Evolutionary conservation across 1,284 basidiomycete species (phyloP).

Genomic region (Marasmius fiardii): DNA sequence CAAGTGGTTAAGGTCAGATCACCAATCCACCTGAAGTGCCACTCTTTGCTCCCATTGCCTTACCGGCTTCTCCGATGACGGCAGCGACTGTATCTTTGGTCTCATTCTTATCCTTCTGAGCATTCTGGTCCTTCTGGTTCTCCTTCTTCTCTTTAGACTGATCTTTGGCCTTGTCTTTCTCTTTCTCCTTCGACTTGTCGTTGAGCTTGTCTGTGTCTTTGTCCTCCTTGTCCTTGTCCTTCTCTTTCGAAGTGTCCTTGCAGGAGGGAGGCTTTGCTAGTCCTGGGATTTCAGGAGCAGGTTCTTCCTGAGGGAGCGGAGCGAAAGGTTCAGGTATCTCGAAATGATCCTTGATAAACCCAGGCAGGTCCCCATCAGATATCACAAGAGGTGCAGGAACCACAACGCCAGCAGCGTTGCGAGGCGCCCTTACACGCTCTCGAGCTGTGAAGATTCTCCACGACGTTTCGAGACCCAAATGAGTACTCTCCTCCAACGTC

Average conservation of each 20-base stretch:
- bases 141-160: neutral
- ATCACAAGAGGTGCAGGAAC: slow-evolving; percentile 36
- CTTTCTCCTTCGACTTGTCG: neutral
- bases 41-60: neutral
- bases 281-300: slow-evolving; percentile 6
- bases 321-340: slow-evolving; percentile 19
- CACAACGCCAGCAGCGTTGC: slow-evolving; percentile 34
- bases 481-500: slow-evolving; percentile 50
- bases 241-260: neutral
- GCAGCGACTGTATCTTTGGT: slow-evolving; percentile 6
- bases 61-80: neutral
- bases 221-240: neutral
- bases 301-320: slow-evolving; percentile 13
- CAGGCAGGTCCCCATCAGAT: slow-evolving; percentile 30
- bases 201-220: neutral
- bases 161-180: no score
- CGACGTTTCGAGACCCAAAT: slow-evolving; percentile 56
- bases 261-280: neutral
- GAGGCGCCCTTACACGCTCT: slow-evolving; percentile 45
- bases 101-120: slow-evolving; percentile 9
- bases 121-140: slow-evolving; percentile 2
- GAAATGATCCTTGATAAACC: slow-evolving; percentile 38
- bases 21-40: slow-evolving; percentile 30
- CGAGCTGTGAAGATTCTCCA: slow-evolving; percentile 56
- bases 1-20: slow-evolving; percentile 18